Evolutionary conservation across 805 yeast genomes (phyloP), one percentile per base, ranked within the genome.

Genomic region (Candida krabiensis): DNA sequence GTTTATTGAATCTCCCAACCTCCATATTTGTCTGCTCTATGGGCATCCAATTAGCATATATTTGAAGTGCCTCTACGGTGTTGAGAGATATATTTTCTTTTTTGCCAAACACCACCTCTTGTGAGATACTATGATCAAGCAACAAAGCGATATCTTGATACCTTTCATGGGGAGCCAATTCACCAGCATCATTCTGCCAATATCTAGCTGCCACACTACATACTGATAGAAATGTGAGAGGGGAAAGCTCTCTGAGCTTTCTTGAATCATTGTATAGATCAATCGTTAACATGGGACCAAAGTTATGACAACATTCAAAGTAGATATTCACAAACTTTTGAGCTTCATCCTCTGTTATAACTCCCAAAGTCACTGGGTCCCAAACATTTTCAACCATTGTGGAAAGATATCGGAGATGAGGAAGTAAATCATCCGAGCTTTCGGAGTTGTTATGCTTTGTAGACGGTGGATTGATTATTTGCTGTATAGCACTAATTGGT

Each of bases 21-120:
- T 23, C 36, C 29, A 14, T 24, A 24, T 17, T 33, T 13, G 28
- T 19, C 13, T 24, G 15, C 19, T 33, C 36, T 13, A 33, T 33
- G 21, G 36, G 36, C 36, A 33, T 33, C 36, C 36, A 33, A 15
- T 33, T 33, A 6, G 36, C 36, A 23, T 33, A 33, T 33, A 24
- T 21, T 33, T 33, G 36, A 7, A 33, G 13, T 23, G 36, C 36
- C 19, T 33, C 36, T 12, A 33, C 36, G n/a, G 36, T 33, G 15
- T 33, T 7, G 9, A 33, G 24, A 15, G 36, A 14, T 8, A 33
- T 33, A 9, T 33, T 33, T 23, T 33, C 36, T 21, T 24, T 22
- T 23, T 33, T 33, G 7, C 36, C 36, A 14, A 33, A 33, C 7
- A 33, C 15, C 8, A 33, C 36, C 19, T 33, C 36, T 14, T 33